phyloP scores from a whole-genome alignment of 176 grass and related monocot genomes.

The Cymbopogon citratus region DNA sequence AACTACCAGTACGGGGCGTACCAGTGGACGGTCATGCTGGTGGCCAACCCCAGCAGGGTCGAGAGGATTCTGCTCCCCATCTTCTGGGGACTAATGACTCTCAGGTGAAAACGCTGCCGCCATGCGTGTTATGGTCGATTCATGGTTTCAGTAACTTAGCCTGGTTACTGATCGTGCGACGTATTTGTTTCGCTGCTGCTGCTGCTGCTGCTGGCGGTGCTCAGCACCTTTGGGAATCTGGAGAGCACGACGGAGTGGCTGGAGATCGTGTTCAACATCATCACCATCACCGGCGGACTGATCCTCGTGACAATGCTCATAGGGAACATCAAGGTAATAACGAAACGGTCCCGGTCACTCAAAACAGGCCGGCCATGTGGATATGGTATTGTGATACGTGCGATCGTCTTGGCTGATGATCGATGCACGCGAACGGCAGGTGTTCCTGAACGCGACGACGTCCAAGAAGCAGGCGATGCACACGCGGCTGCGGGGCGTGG shows the following conservation, averaged over 20 bases:
- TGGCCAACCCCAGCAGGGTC: constrained; percentile 60
- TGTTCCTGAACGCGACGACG: constrained; percentile 89
- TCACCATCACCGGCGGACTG: constrained; percentile 73
- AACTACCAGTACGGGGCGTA: constrained; percentile 77
- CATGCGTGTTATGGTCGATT: neutral
- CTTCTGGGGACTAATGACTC: constrained; percentile 95
- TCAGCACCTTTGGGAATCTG: constrained; percentile 83
- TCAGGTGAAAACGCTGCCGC: neutral
- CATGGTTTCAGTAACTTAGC: neutral
- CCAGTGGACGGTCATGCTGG: constrained; percentile 73
- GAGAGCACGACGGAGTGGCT: constrained; percentile 95
- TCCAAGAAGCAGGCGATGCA: constrained; percentile 88
- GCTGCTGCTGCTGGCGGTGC: neutral
- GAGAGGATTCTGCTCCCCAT: constrained; percentile 88
- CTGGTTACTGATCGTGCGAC: neutral
- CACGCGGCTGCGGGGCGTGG: constrained; percentile 51
- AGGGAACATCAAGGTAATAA: constrained; percentile 78
- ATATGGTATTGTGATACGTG: no score
- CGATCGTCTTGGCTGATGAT: neutral
- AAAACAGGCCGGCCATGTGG: no score
- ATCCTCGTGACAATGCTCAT: constrained; percentile 94
- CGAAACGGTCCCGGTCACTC: neutral
- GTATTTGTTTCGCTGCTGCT: neutral
- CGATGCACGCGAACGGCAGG: neutral
- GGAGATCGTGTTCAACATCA: constrained; percentile 96